A percentile compares a stretch with the other conserved stretches of the same genome.
phyloP scores from a whole-genome alignment of 2,329 filamentous ascomycete species.

The Dryadomyces quercivorus region DNA sequence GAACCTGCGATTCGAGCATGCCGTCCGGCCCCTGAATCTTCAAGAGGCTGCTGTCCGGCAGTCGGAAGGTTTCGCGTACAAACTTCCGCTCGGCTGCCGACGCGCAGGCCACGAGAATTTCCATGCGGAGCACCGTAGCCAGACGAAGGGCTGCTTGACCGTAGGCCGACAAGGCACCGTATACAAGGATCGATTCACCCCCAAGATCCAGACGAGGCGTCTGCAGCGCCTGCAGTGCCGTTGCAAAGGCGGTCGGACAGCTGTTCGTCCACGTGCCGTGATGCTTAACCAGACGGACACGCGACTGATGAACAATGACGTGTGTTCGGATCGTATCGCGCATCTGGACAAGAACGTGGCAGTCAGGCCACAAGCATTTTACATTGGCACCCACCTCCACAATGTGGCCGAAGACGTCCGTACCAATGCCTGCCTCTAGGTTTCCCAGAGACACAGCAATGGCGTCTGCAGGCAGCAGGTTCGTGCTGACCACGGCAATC shows the following conservation, averaged over 20 bases:
- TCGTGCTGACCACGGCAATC: conserved; percentile 24
- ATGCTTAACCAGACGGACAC: conserved; percentile 20
- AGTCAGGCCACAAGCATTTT: conserved; percentile 20
- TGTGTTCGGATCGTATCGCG: conserved; percentile 23
- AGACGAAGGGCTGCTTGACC: conserved; percentile 32
- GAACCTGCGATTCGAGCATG: conserved; percentile 14
- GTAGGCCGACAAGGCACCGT: conserved; percentile 27
- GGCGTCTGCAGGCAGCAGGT: conserved; percentile 24
- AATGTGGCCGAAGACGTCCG: conserved; percentile 28
- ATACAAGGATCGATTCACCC: conserved; percentile 26
- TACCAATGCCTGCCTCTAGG: too few species aligned
- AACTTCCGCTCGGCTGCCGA: conserved; percentile 22
- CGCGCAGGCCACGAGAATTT: conserved; percentile 29
- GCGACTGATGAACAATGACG: conserved; percentile 20
- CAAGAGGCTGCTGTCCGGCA: conserved; percentile 23
- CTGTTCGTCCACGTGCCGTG: conserved; percentile 14
- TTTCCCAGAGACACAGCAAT: conserved; percentile 17
- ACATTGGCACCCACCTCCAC: conserved; percentile 21
- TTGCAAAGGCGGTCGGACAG: conserved; percentile 25
- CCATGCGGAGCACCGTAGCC: conserved; percentile 14
- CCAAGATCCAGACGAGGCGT: conserved; percentile 16
- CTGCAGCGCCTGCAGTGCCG: conserved; percentile 30
- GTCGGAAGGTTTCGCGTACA: conserved; percentile 16
- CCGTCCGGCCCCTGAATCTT: background rate
- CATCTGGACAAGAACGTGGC: conserved; percentile 29